Percentiles rank a stretch among this genome's conserved stretches.
Conservation (phyloP, 2,329 filamentous ascomycete genomes). For the Colletotrichum noveboracense region DNA sequence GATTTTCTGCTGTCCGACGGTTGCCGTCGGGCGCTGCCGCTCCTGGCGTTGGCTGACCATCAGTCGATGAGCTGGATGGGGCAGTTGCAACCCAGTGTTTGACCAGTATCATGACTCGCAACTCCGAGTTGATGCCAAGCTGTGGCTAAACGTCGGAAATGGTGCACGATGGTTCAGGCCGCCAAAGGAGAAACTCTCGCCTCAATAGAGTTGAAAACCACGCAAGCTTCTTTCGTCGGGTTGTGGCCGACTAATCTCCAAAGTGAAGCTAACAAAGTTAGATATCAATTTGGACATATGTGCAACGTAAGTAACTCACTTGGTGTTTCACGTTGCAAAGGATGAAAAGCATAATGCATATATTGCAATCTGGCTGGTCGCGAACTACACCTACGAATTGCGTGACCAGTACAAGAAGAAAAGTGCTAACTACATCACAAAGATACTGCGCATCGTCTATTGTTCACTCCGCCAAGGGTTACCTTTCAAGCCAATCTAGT, state of each 20-base stretch:
- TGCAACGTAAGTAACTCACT: too few species aligned
- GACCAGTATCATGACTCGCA: background rate
- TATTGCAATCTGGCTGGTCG: too few species aligned
- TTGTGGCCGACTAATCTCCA: background rate
- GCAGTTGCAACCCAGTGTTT: background rate
- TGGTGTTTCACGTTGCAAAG: too few species aligned
- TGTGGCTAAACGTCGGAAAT: background rate
- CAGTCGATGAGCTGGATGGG: background rate
- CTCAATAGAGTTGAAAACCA: background rate
- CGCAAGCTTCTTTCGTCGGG: background rate
- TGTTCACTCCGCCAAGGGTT: too few species aligned
- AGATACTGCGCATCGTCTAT: too few species aligned
- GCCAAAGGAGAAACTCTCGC: background rate
- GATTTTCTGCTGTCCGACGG: background rate
- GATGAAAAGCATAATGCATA: too few species aligned
- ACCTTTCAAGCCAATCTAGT: too few species aligned
- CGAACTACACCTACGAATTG: too few species aligned
- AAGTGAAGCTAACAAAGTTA: background rate
- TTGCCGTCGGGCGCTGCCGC: background rate
- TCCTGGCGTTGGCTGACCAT: background rate
- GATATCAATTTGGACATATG: too few species aligned
- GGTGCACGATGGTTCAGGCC: background rate
- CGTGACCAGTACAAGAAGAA: too few species aligned
- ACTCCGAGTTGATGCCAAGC: background rate
- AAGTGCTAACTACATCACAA: too few species aligned